A percentile compares a stretch with the other conserved stretches of the same genome.
Conservation (phyloP, 306 rosid species). For the cucumber (Cucumis sativus) region DNA sequence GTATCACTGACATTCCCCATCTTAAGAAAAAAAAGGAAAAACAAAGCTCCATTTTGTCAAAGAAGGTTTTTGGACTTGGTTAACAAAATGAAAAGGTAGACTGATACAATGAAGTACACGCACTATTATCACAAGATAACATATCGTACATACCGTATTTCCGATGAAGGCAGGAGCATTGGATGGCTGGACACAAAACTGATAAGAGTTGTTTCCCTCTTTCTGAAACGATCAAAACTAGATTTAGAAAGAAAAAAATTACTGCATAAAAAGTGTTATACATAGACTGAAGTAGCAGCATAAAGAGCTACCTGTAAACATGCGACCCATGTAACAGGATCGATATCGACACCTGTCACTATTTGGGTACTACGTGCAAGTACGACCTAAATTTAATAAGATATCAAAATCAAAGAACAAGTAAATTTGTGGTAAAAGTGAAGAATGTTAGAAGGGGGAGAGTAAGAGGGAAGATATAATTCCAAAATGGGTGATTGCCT, state of each 20-base stretch:
- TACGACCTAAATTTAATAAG: slow-evolving; percentile 52
- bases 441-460: neutral
- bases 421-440: neutral
- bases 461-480: neutral
- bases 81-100: neutral
- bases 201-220: slow-evolving; percentile 71
- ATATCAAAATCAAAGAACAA: neutral
- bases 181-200: slow-evolving; percentile 83
- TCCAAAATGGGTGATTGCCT: slow-evolving; percentile 26
- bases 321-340: slow-evolving; percentile 68
- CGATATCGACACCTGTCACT: slow-evolving; percentile 48
- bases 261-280: neutral
- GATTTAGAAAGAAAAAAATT: neutral
- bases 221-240: slow-evolving; percentile 28
- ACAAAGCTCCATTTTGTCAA: neutral
- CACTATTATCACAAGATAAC: neutral
- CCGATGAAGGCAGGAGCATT: slow-evolving; percentile 84
- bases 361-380: slow-evolving; percentile 88
- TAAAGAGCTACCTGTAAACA: slow-evolving; percentile 51
- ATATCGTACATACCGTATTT: slow-evolving; percentile 53
- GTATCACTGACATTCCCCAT: neutral
- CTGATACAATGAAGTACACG: neutral
- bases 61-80: neutral
- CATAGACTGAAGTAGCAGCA: neutral
- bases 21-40: neutral